phyloP scores from a whole-genome alignment of 2,329 filamentous ascomycete species.

The Trichophyton verrucosum region DNA sequence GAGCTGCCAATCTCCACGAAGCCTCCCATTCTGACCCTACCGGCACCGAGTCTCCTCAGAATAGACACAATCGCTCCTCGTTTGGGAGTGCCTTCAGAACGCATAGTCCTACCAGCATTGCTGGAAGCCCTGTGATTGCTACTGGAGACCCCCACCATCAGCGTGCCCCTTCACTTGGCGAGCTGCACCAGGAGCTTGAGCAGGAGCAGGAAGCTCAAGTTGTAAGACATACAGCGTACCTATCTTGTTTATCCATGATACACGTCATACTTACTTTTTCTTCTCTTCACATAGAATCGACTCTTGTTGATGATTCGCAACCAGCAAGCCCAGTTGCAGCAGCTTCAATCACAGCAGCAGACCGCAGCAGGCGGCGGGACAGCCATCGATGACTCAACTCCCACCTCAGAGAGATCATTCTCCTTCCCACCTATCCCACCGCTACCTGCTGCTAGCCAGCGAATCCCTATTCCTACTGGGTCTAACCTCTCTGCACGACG shows the following conservation, averaged over 20 bases:
- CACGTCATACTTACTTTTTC: slow-evolving; percentile 6
- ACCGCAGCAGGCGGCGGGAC: slow-evolving; percentile 21
- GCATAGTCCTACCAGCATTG: slow-evolving; percentile 33
- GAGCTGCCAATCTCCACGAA: slow-evolving; percentile 30
- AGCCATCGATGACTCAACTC: slow-evolving; percentile 32
- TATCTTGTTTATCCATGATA: background rate
- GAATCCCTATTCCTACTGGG: slow-evolving; percentile 26
- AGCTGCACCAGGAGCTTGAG: slow-evolving; percentile 40
- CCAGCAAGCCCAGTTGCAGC: slow-evolving; percentile 36
- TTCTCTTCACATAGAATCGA: slow-evolving; percentile 30
- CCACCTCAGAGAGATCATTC: slow-evolving; percentile 32
- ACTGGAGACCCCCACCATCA: slow-evolving; percentile 38
- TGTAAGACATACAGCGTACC: slow-evolving; percentile 21
- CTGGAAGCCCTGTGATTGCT: slow-evolving; percentile 30
- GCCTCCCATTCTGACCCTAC: slow-evolving; percentile 22
- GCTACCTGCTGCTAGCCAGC: slow-evolving; percentile 13
- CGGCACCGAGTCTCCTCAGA: slow-evolving; percentile 26
- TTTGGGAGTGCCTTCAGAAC: slow-evolving; percentile 29
- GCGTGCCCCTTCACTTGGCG: slow-evolving; percentile 36
- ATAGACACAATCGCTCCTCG: slow-evolving; percentile 27
- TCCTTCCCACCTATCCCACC: slow-evolving; percentile 25
- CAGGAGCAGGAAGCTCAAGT: slow-evolving; percentile 42
- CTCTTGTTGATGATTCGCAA: slow-evolving; percentile 39
- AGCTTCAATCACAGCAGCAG: slow-evolving; percentile 25
- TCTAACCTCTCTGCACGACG: slow-evolving; percentile 10